phyloP scores from a whole-genome alignment of 345 rosid species.

The Fremontodendron californicum region DNA sequence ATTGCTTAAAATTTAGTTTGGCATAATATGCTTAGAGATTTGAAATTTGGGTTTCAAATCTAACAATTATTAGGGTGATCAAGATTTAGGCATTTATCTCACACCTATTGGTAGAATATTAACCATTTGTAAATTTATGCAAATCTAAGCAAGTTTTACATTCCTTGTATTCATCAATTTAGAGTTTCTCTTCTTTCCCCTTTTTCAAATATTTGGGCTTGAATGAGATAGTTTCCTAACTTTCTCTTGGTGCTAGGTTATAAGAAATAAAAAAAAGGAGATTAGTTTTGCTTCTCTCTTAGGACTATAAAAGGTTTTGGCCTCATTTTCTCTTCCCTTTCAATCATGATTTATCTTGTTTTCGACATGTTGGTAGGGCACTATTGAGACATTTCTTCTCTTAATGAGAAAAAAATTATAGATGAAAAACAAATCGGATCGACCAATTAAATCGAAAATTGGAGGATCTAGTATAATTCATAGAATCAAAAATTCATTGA shows the following conservation, averaged over 20 bases:
- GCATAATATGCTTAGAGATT: background rate
- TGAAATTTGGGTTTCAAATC: background rate
- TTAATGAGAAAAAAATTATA: background rate
- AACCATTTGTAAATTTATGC: background rate
- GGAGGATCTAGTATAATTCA: too few relatives aligned
- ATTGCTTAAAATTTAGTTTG: background rate
- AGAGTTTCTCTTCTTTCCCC: background rate
- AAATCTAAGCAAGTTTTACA: background rate
- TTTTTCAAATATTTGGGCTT: background rate
- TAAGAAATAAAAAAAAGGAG: background rate
- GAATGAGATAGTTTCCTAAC: background rate
- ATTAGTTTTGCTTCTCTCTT: background rate
- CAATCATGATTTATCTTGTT: background rate
- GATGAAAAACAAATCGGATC: too few relatives aligned
- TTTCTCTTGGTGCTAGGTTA: background rate
- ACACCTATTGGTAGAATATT: background rate
- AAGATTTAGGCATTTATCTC: background rate
- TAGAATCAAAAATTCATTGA: too few relatives aligned
- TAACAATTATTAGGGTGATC: background rate
- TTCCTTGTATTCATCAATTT: background rate
- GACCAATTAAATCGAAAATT: too few relatives aligned
- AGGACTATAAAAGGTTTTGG: slow-evolving; percentile 1
- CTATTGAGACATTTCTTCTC: slow-evolving; percentile 10
- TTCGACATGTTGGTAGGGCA: slow-evolving; percentile 11
- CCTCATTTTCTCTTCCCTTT: slow-evolving; percentile 23